Evolutionary conservation across 2,329 filamentous ascomycete species (phyloP), one percentile per base, ranked within the genome.

Genomic region (Corinectria fuckeliana): DNA sequence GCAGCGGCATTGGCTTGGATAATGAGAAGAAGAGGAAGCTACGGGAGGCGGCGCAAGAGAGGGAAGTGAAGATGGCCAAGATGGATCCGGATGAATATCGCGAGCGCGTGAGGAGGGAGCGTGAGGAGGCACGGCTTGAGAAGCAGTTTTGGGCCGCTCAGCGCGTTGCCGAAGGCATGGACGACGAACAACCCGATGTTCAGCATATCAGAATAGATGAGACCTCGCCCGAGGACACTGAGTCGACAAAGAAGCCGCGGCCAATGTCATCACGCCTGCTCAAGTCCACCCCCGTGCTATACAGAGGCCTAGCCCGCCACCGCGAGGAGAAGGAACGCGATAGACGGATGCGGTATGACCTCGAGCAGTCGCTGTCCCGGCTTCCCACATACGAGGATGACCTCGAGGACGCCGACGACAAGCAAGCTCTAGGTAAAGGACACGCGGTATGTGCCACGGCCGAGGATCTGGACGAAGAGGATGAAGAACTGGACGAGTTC

Each of bases 1-100:
- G 91, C 3, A 89, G 87, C 14, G 95, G 94, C 1, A 92, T 98
- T 65, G 94, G 95, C 0, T 77, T 94, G 68, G 92, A 95, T 64
- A 87, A 84, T 4, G 92, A 95, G 74, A 89, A 89, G 78, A 97
- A 96, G 80, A 83, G 92, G 64, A 93, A 90, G 71, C 71, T 87
- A 20, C 78, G 85, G 41, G 89, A 92, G 74, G 85, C 86, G 53
- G 84, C 83, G 4, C 85, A 84, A 64, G 78, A 84, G 64, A 76
- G 72, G 59, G 76, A 81, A 36, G 77, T 80, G 50, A 92, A 92
- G 72, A 76, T 81, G 13, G 88, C 86, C 72, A 83, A 85, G 48
- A 82, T 79, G 28, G 83, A 91, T 39, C 88, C 90, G 59, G 83
- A 83, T 1, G 91, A 91, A 71, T 96, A 91, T 71, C 81, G 91